Percentiles rank a stretch among this genome's conserved stretches.
These are phyloP conservation scores for Geotrichum siamense DNA, from an alignment of 1,139 yeast species.

Conservation along the genomic window DNA sequence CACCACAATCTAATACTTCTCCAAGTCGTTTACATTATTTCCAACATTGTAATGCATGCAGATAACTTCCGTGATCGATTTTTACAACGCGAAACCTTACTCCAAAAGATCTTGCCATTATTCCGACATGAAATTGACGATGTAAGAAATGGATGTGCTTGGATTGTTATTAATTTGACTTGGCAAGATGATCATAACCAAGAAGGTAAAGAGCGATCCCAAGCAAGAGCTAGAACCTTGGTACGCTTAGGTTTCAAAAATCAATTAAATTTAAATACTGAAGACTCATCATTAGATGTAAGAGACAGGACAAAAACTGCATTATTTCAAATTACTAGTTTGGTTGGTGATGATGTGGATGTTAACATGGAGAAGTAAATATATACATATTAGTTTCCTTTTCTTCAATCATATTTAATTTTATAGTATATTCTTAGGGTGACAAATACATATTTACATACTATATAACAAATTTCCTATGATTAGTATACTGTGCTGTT, in stretches of 20 bases:
- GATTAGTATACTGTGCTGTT: no score
- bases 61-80: conserved; percentile 44
- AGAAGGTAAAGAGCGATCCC: conserved; percentile 14
- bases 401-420: no score
- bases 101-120: conserved; percentile 36
- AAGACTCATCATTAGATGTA: conserved; percentile 39
- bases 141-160: conserved; percentile 48
- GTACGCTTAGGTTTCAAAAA: conserved; percentile 39
- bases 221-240: conserved; percentile 23
- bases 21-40: conserved; percentile 47
- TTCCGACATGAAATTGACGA: conserved; percentile 36
- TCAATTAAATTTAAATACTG: conserved; percentile 31
- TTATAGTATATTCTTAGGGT: no score
- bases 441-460: no score
- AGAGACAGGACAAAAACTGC: conserved; percentile 47
- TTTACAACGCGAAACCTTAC: conserved; percentile 38
- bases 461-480: no score
- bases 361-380: no score
- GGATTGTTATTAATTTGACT: conserved; percentile 53
- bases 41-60: conserved; percentile 51
- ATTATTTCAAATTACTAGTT: conserved; percentile 32
- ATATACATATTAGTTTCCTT: no score
- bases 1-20: conserved; percentile 32
- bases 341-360: conserved; percentile 2
- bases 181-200: conserved; percentile 38